Conservation (phyloP, 495 filamentous ascomycete genomes). For the Xylaria bambusicola region DNA sequence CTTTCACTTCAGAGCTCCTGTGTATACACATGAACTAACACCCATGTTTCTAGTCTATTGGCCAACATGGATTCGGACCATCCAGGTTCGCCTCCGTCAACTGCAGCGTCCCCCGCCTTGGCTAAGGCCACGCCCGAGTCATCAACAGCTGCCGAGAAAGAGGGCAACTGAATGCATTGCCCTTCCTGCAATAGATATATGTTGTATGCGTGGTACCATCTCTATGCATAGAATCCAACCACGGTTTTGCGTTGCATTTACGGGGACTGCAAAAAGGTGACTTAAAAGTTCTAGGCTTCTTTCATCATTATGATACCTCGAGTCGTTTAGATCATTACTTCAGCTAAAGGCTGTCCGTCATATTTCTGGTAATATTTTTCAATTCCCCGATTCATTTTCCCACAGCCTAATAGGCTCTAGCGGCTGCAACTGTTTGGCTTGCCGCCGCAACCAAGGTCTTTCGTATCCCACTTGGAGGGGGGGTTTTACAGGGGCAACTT, state of each 20-base stretch:
- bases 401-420: conserved; percentile 19
- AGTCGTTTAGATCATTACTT: conserved; percentile 29
- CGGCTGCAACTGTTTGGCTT: no score
- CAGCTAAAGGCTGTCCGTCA: conserved; percentile 29
- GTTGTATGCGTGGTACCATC: conserved; percentile 37
- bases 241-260: conserved; percentile 48
- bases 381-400: conserved; percentile 30
- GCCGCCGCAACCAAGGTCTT: no score
- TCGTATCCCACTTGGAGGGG: no score
- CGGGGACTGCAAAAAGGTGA: conserved; percentile 45
- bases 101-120: conserved; percentile 57
- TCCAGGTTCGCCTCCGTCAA: conserved; percentile 65
- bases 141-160: conserved; percentile 48
- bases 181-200: conserved; percentile 30
- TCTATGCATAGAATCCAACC: conserved; percentile 39
- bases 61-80: conserved; percentile 55
- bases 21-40: conserved; percentile 11
- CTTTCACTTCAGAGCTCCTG: conserved; percentile 5
- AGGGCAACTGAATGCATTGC: conserved; percentile 36
- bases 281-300: conserved; percentile 44
- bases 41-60: conserved; percentile 43
- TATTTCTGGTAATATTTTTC: conserved; percentile 22
- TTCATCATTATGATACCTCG: conserved; percentile 46
- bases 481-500: no score
- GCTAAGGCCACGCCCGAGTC: conserved; percentile 64